Conservation (phyloP, 768 basidiomycete species). For the Lactarius quietus region DNA sequence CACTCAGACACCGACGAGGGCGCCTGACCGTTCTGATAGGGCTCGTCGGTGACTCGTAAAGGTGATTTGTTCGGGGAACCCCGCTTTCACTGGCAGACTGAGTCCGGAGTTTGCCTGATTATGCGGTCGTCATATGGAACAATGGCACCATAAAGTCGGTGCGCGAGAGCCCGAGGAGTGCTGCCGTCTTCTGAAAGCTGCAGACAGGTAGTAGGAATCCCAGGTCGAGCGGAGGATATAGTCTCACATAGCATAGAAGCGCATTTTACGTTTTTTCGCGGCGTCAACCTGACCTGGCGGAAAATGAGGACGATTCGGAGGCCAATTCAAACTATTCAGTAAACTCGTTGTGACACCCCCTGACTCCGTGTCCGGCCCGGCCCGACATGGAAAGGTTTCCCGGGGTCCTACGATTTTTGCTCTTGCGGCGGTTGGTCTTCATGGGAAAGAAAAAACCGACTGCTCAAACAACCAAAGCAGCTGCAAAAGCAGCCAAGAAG, state of each 20-base stretch:
- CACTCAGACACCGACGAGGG: slow-evolving; percentile 10
- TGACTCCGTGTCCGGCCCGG: not conserved
- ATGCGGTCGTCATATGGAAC: slow-evolving; percentile 1
- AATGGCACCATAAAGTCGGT: not conserved
- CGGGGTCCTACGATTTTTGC: not conserved
- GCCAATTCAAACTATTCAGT: not conserved
- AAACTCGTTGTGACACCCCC: not conserved
- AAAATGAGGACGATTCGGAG: not conserved
- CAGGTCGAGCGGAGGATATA: not conserved
- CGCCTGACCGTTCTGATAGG: not conserved
- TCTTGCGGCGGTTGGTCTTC: not conserved
- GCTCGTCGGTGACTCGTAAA: not conserved
- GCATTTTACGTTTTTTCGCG: not conserved
- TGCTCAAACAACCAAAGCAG: slow-evolving; percentile 35
- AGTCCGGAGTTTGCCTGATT: slow-evolving; percentile 1
- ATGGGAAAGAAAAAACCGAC: slow-evolving; percentile 57
- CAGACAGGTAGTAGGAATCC: not conserved
- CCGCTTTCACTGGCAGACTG: not conserved
- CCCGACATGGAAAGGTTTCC: not conserved
- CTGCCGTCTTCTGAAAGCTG: not conserved
- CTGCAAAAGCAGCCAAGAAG: slow-evolving; percentile 62
- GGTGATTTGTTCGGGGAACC: not conserved
- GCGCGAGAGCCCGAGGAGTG: not conserved
- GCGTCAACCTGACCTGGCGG: not conserved
- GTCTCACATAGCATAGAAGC: not conserved